Evolutionary conservation across 2,329 filamentous ascomycete genomes (phyloP).

Genomic region (Colletotrichum euphorbiae): DNA sequence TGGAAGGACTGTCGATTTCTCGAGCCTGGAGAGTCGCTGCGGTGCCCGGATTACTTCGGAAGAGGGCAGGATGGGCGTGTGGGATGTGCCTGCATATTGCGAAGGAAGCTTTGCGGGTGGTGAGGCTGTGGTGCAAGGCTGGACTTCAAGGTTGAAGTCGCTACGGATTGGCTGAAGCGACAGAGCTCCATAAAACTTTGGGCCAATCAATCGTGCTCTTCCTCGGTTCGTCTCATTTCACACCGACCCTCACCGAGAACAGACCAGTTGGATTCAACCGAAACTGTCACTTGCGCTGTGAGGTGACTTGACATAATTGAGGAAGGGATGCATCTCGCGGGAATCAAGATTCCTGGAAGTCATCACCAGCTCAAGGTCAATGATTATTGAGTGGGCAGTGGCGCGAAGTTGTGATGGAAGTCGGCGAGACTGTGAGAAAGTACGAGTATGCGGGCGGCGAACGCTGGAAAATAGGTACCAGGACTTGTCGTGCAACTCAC

Average conservation of each 20-base stretch:
- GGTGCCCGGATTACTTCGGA: too few relatives aligned
- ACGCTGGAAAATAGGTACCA: neutral
- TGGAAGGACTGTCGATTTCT: slow-evolving; percentile 4
- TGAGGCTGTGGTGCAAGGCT: slow-evolving; percentile 33
- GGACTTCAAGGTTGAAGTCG: slow-evolving; percentile 13
- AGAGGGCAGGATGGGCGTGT: neutral
- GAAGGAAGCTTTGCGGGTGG: neutral
- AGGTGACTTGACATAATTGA: neutral
- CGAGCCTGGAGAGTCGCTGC: neutral
- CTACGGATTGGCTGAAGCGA: slow-evolving; percentile 31
- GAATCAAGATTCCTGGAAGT: neutral
- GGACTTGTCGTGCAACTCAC: neutral
- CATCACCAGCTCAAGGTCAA: neutral
- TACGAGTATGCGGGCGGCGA: neutral
- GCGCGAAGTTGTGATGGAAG: neutral
- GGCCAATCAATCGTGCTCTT: slow-evolving; percentile 9
- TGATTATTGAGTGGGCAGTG: neutral
- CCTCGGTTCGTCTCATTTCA: neutral
- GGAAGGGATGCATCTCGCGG: neutral
- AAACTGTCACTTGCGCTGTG: neutral
- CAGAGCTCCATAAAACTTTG: slow-evolving; percentile 20
- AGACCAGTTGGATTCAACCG: neutral
- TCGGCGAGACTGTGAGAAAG: slow-evolving; percentile 6
- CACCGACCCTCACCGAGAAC: slow-evolving; percentile 3
- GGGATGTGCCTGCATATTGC: neutral